Conservation (phyloP, 768 basidiomycete genomes). For the Hygrocybe punicea region DNA sequence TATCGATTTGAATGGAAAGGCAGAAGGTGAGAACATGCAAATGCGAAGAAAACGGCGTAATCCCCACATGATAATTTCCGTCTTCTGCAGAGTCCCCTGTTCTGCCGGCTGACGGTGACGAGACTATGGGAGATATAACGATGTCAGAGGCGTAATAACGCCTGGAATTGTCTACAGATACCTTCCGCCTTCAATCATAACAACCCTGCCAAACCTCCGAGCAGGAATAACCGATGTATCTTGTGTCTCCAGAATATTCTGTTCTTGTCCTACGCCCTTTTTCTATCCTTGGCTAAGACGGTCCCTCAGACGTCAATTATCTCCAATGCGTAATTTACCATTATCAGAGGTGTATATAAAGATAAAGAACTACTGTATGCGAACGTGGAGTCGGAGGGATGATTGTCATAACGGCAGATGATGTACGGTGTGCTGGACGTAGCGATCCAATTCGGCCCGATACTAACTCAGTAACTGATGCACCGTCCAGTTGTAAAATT, state of each 20-base stretch:
- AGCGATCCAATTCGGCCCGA: no score
- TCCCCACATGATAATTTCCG: not conserved
- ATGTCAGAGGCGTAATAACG: slow-evolving; percentile 38
- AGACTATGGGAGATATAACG: slow-evolving; percentile 36
- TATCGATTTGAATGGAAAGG: slow-evolving; percentile 35
- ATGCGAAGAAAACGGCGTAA: not conserved
- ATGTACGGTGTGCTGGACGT: no score
- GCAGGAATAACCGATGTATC: not conserved
- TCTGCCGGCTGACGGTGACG: slow-evolving; percentile 31
- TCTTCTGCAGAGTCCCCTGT: slow-evolving; percentile 8
- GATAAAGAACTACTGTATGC: not conserved
- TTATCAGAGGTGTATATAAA: no score
- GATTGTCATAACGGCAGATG: no score
- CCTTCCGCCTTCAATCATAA: not conserved
- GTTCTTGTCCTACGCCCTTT: not conserved
- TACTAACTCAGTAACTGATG: no score
- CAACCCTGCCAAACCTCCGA: not conserved
- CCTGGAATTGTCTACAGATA: not conserved
- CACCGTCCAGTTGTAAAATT: no score
- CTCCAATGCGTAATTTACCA: not conserved
- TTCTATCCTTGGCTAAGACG: not conserved
- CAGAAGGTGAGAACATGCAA: not conserved
- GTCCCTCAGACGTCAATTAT: not conserved
- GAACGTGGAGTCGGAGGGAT: not conserved
- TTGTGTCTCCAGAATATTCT: not conserved